phyloP scores from a whole-genome alignment of 1,284 basidiomycete species.

The Vanrija pseudolonga region DNA sequence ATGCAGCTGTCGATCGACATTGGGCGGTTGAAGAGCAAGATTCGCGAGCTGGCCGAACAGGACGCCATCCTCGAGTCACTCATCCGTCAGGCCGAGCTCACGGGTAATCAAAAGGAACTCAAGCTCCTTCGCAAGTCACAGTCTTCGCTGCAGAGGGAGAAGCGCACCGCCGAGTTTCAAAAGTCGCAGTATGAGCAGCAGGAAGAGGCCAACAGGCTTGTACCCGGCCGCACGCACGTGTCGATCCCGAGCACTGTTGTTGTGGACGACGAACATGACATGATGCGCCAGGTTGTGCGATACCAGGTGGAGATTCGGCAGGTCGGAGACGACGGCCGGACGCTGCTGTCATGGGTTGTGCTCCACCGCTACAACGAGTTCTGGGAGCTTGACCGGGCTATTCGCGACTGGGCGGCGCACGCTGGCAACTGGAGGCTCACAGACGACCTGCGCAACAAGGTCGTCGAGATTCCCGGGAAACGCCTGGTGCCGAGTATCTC shows the following conservation, averaged over 20 bases:
- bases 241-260: conserved; percentile 69
- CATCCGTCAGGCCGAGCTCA: conserved; percentile 89
- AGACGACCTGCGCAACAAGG: neutral
- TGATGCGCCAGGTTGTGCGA: conserved; percentile 78
- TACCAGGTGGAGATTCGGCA: conserved; percentile 92
- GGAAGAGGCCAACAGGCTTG: conserved; percentile 74
- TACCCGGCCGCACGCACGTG: conserved; percentile 72
- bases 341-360: conserved; percentile 82
- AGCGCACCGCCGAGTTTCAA: conserved; percentile 80
- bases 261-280: conserved; percentile 64
- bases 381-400: conserved; percentile 74
- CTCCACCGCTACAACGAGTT: conserved; percentile 93
- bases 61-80: conserved; percentile 76
- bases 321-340: conserved; percentile 67
- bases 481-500: conserved; percentile 77
- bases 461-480: conserved; percentile 78
- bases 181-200: conserved; percentile 87
- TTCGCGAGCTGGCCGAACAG: conserved; percentile 72
- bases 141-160: conserved; percentile 72
- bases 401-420: conserved; percentile 51
- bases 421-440: neutral
- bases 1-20: conserved; percentile 81
- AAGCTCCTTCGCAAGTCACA: conserved; percentile 75
- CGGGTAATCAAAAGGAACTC: conserved; percentile 81
- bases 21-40: conserved; percentile 65